Evolutionary conservation across 1,139 yeast species (phyloP).

Genomic region (Suhomyces choctaworum): DNA sequence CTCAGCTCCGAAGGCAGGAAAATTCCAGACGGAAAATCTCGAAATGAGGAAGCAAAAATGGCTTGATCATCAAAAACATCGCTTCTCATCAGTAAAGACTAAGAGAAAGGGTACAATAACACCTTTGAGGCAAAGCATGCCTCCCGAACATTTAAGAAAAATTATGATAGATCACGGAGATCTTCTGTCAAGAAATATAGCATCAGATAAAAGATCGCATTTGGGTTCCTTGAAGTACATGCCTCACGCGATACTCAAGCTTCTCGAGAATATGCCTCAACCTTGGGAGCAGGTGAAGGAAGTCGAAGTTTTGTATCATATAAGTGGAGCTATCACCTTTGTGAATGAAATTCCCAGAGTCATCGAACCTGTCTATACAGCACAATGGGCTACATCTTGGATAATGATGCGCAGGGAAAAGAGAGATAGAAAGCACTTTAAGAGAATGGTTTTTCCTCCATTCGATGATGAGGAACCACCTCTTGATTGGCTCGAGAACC

Average conservation of each 20-base stretch:
- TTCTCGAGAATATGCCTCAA: slow-evolving; percentile 95
- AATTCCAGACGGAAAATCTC: slow-evolving; percentile 22
- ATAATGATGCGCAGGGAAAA: slow-evolving; percentile 90
- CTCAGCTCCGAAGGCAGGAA: no score
- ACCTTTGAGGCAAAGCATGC: slow-evolving; percentile 78
- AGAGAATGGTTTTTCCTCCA: slow-evolving; percentile 90
- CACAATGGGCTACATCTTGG: slow-evolving; percentile 98
- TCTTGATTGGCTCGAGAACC: slow-evolving; percentile 73
- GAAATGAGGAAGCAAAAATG: slow-evolving; percentile 57
- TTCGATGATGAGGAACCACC: slow-evolving; percentile 98
- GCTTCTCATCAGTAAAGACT: slow-evolving; percentile 33
- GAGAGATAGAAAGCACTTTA: slow-evolving; percentile 84
- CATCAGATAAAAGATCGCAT: slow-evolving; percentile 86
- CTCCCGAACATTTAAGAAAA: slow-evolving; percentile 89
- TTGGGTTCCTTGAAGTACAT: slow-evolving; percentile 89
- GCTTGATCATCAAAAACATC: slow-evolving; percentile 62
- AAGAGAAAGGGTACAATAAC: slow-evolving; percentile 44
- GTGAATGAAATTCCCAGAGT: slow-evolving; percentile 92
- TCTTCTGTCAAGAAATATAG: slow-evolving; percentile 73
- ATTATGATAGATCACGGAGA: slow-evolving; percentile 86
- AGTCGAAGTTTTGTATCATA: slow-evolving; percentile 85
- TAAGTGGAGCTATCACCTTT: slow-evolving; percentile 92
- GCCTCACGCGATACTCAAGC: slow-evolving; percentile 92
- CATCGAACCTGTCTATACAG: slow-evolving; percentile 84
- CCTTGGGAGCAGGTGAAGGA: slow-evolving; percentile 94